Conservation (phyloP, 1,139 yeast species). For the Debaryomyces sp. region DNA sequence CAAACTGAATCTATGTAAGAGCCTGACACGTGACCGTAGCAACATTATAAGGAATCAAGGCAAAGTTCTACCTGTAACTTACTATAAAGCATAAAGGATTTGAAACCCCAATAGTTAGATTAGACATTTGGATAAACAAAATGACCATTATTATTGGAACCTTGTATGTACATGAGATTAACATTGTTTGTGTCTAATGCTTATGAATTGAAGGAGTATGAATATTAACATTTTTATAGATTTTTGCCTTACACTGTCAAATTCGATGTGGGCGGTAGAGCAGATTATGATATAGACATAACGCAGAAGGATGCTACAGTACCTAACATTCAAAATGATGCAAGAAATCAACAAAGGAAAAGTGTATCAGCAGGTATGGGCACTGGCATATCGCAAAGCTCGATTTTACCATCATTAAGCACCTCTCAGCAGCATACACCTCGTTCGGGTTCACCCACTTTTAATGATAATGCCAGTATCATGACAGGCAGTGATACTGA, state of each 20-base stretch:
- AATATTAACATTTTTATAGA: conserved; percentile 34
- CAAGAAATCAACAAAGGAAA: neutral
- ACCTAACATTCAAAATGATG: conserved; percentile 9
- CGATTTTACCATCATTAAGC: conserved; percentile 26
- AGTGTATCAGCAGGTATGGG: conserved; percentile 5
- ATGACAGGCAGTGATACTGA: conserved; percentile 8
- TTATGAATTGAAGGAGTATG: neutral
- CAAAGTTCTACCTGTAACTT: neutral
- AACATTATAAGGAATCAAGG: conserved; percentile 1
- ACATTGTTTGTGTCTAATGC: neutral
- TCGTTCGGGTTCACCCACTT: conserved; percentile 17
- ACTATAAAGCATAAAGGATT: neutral
- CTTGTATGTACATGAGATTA: conserved; percentile 47
- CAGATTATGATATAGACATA: conserved; percentile 10
- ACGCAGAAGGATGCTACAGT: conserved; percentile 9
- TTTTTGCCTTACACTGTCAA: conserved; percentile 75
- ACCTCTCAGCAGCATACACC: conserved; percentile 23
- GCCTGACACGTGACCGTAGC: conserved; percentile 6
- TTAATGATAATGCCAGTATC: conserved; percentile 6
- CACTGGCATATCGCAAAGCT: conserved; percentile 13
- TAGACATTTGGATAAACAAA: neutral
- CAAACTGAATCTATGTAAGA: neutral
- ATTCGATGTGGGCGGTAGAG: conserved; percentile 51
- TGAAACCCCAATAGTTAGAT: neutral
- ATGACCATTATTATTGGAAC: conserved; percentile 68